phyloP scores from a whole-genome alignment of 2,329 filamentous ascomycete species.

The Cordyceps cateniannulata region DNA sequence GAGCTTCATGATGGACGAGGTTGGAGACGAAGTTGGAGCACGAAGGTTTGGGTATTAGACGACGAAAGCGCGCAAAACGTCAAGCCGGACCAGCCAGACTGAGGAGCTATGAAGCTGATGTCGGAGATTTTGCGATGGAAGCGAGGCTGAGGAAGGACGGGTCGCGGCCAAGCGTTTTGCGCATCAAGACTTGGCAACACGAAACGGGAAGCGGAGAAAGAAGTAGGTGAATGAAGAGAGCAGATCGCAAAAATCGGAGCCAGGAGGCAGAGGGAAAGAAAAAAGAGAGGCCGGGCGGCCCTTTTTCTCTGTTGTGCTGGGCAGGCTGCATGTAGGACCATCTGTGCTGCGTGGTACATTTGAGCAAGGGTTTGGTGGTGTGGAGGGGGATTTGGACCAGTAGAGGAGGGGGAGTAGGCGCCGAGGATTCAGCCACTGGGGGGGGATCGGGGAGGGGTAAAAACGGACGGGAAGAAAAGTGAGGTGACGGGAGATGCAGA shows the following conservation, averaged over 20 bases:
- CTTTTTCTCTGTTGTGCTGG: not conserved
- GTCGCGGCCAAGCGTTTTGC: not conserved
- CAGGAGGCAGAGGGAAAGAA: not conserved
- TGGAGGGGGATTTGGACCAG: not conserved
- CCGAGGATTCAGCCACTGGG: not conserved
- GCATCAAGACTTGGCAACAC: not conserved
- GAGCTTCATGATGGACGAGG: constrained; percentile 38
- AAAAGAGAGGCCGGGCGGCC: not conserved
- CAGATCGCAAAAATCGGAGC: not conserved
- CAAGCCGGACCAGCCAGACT: constrained; percentile 1
- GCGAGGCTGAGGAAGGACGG: not conserved
- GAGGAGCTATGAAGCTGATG: not conserved
- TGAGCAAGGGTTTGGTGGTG: not conserved
- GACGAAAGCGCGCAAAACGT: not conserved
- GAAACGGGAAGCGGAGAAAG: not conserved
- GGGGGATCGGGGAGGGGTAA: not conserved
- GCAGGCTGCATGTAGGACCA: not conserved
- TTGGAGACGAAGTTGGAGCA: too few species aligned
- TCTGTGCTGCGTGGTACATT: not conserved
- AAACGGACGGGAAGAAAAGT: not conserved
- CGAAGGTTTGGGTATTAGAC: not conserved
- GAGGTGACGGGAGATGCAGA: not conserved
- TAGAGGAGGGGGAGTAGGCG: not conserved
- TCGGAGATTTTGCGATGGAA: too few species aligned
- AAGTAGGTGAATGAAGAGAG: too few species aligned